Conservation (phyloP, 2,329 filamentous ascomycete species). For the Neonectria sp. region DNA sequence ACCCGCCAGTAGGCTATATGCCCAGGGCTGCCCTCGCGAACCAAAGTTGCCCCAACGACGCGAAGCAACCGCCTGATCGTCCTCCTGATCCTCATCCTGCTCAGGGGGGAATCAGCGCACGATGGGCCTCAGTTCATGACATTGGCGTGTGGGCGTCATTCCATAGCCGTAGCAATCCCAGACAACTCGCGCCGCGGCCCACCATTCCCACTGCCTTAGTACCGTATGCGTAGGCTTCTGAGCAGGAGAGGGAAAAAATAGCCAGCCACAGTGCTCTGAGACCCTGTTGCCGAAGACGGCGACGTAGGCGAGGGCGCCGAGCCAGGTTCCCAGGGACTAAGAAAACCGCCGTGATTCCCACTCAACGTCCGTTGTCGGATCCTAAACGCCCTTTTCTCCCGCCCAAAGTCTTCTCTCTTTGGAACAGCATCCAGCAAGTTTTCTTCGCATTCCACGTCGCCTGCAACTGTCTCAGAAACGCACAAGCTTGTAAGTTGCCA, state of each 20-base stretch:
- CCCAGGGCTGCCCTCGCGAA: slow-evolving; percentile 16
- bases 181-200: slow-evolving; percentile 11
- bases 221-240: neutral
- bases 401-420: neutral
- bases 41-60: neutral
- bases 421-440: neutral
- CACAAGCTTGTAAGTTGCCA: neutral
- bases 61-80: slow-evolving; percentile 21
- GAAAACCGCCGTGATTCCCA: slow-evolving; percentile 42
- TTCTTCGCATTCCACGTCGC: neutral
- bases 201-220: slow-evolving; percentile 11
- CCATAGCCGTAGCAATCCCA: slow-evolving; percentile 24
- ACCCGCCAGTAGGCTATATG: slow-evolving; percentile 29
- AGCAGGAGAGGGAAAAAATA: slow-evolving; percentile 3
- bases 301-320: slow-evolving; percentile 13
- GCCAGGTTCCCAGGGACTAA: slow-evolving; percentile 34
- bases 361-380: slow-evolving; percentile 45
- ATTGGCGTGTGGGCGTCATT: slow-evolving; percentile 21
- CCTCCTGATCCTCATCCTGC: slow-evolving; percentile 19
- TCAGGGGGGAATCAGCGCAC: slow-evolving; percentile 24
- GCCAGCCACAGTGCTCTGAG: slow-evolving; percentile 21
- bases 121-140: slow-evolving; percentile 22
- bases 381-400: slow-evolving; percentile 33
- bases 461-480: neutral
- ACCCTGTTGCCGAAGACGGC: slow-evolving; percentile 28